Evolutionary conservation across 2,329 filamentous ascomycete species (phyloP), one percentile per base, ranked within the genome.

Genomic region (Colletotrichum sp.): DNA sequence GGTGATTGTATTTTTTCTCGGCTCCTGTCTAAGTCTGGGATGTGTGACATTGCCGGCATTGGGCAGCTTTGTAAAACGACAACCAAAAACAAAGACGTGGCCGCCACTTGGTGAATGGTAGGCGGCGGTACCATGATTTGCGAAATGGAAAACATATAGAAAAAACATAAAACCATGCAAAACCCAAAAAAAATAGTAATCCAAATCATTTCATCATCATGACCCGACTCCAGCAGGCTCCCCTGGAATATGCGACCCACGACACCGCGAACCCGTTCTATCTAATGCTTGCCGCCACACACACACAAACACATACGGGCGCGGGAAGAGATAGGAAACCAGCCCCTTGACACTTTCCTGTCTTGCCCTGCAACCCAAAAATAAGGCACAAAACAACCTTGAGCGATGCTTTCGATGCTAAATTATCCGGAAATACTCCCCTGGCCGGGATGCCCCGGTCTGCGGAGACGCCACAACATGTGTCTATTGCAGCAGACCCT

Each of bases 151-250:
- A 66, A 28, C 28, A 16, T 32, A 6, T 21, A 26, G 14, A 18
- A 68, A 32, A 56, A 58, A 36, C 63, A n/a, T 56, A 30, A 55
- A 72, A 48, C 66, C 14, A 28, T 14, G 21, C 65, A 36, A 56
- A 38, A 48, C 36, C 36, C 62, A 26, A 62, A 62, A 34, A 34
- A n/a, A 5, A n/a, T 30, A 28, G 14, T 43, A 68, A 68, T 52
- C 34, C 67, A 75, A 75, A 75, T 73, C 64, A 21, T 62, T 32
- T 61, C 30, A 36, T 62, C 58, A 63, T 48, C 56, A 56, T 61
- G 36, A 68, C 73, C 73, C 73, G 73, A 74, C 73, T 66, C 72
- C 72, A 72, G 69, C 72, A 74, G 68, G 69, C 69, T 72, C 61
- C 56, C 67, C 62, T 52, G 9, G 48, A 21, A 64, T 75, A 73